phyloP scores from a whole-genome alignment of 2,329 filamentous ascomycete species.

The Aspergillus amoenus region DNA sequence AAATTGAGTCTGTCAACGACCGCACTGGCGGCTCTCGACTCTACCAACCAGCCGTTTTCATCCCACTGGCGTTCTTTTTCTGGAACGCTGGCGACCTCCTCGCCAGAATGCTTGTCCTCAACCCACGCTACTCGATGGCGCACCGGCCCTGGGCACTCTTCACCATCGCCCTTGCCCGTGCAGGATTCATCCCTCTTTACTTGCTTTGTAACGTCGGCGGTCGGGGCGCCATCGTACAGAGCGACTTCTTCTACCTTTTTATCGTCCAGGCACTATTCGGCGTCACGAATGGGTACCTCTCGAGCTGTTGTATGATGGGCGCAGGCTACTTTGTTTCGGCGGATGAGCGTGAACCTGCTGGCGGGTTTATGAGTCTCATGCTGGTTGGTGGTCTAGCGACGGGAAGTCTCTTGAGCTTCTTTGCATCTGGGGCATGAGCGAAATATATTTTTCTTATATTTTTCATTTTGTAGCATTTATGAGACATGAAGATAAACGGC shows the following conservation, averaged over 20 bases:
- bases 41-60: conserved; percentile 70
- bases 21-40: conserved; percentile 53
- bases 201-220: conserved; percentile 84
- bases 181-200: conserved; percentile 79
- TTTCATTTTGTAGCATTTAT: neutral
- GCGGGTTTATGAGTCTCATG: conserved; percentile 90
- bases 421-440: conserved; percentile 50
- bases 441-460: neutral
- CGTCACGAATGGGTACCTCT: conserved; percentile 80
- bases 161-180: conserved; percentile 61
- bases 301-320: conserved; percentile 88
- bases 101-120: conserved; percentile 68
- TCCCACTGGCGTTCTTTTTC: conserved; percentile 84
- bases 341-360: conserved; percentile 81
- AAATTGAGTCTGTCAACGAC: conserved; percentile 56
- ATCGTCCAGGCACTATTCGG: conserved; percentile 84
- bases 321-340: conserved; percentile 77
- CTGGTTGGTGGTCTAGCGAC: conserved; percentile 79
- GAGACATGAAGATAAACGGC: neutral
- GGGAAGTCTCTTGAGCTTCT: conserved; percentile 89
- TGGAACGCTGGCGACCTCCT: conserved; percentile 89
- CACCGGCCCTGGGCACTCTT: conserved; percentile 68
- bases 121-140: conserved; percentile 57
- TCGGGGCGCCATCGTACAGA: conserved; percentile 68
- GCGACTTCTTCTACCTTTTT: conserved; percentile 84